Conservation (phyloP, 805 yeast species). For the Clavispora santaluciae region DNA sequence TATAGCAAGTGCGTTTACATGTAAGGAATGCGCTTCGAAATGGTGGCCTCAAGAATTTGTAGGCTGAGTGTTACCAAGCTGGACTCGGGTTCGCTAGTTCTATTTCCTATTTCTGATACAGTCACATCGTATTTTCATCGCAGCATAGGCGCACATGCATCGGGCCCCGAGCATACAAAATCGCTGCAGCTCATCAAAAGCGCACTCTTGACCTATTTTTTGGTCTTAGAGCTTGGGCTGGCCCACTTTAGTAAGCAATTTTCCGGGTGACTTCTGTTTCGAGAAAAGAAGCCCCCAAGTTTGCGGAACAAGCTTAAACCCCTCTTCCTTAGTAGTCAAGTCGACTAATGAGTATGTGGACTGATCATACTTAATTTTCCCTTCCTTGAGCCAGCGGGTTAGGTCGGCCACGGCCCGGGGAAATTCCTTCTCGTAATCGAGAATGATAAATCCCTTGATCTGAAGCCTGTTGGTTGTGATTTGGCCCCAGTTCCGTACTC, state of each 20-base stretch:
- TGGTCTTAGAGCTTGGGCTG: not conserved
- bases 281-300: conserved; percentile 45
- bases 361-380: conserved; percentile 13
- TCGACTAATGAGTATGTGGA: conserved; percentile 17
- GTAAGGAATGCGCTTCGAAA: too few relatives aligned
- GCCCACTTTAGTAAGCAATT: conserved; percentile 42
- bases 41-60: too few relatives aligned
- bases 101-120: too few relatives aligned
- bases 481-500: conserved; percentile 35
- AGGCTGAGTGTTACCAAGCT: too few relatives aligned
- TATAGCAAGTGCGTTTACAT: conserved; percentile 1
- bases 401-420: conserved; percentile 11
- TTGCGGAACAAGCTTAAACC: conserved; percentile 41
- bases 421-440: conserved; percentile 13
- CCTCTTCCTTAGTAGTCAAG: conserved; percentile 9
- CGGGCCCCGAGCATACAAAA: too few relatives aligned
- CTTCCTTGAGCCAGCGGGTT: conserved; percentile 12
- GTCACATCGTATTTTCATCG: too few relatives aligned
- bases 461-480: conserved; percentile 47
- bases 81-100: too few relatives aligned
- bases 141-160: too few relatives aligned
- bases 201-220: too few relatives aligned
- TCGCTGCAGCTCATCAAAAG: too few relatives aligned
- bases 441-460: conserved; percentile 20
- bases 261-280: conserved; percentile 44